Base-by-base conservation (phyloP, 805 yeast genomes). In the Lachancea meyersii region DNA sequence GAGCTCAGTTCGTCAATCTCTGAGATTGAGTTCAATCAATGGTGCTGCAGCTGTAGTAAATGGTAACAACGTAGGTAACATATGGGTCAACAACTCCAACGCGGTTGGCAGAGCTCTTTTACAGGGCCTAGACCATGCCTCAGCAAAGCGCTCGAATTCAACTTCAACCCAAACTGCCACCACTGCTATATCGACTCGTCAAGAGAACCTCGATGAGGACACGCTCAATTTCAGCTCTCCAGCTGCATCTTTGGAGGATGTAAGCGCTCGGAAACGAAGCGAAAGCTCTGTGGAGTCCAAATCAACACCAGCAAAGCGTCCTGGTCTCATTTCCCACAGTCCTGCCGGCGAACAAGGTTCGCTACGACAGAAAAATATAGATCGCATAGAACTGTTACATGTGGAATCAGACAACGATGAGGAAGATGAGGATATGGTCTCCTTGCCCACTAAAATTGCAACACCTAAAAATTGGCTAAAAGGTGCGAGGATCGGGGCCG, bases 401-500 rank as follows among this genome's bases (percentile, higher is more conserved):
- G 41, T 52, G 7, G 43, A 35, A 16, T 34, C 44, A 19, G 58
- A 46, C 11, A 40, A 45, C 5, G 55, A 55, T n/a, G 53, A 54
- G 5, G 64, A 61, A 4, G 77, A 70, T 18, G 74, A 70, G 6
- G 57, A 46, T 17, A 38, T 50, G 16, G 49, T 58, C 3, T 54
- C 61, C 0, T 40, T 56, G 36, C 63, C 64, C 6, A 57, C 62
- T 3, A 53, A 53, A 26, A 48, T 60, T 31, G 67, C 66, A 3
- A 83, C 85, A 0, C 93, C 95, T 3, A 73, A 79, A 30, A 77
- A 85, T 33, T 93, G 98, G 98, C 73, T 88, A 34, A 84, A 84
- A 53, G 98, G 98, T 36, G 86, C 95, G 0, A 70, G 88, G 36
- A 87, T 93, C 50, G 98, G 98, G 0, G 81, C 91, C 8, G 98